Percentiles rank a stretch among this genome's conserved stretches.
Conservation (phyloP, 345 rosid species). For the Turritis glabra region DNA sequence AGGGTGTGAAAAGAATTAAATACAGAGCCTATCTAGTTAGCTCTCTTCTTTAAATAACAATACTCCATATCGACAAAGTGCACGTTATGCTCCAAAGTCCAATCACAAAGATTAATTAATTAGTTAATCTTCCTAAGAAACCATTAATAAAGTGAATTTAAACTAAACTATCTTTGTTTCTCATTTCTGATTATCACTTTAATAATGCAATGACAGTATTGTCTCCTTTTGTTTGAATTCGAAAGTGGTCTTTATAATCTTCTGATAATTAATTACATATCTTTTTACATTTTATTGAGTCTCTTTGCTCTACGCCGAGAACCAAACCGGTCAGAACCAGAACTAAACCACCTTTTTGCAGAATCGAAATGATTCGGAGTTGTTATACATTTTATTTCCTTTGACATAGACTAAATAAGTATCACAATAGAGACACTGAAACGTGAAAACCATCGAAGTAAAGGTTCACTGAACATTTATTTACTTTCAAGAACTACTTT, state of each 20-base stretch:
- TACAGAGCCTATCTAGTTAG: conserved; percentile 2
- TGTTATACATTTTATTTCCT: conserved; percentile 10
- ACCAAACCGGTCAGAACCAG: neutral
- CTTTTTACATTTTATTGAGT: neutral
- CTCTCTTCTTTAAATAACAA: neutral
- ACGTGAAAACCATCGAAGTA: neutral
- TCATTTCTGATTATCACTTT: conserved; percentile 1
- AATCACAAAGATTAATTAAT: neutral
- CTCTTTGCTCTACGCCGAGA: neutral
- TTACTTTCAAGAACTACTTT: conserved; percentile 19
- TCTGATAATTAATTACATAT: neutral
- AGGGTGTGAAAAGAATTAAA: conserved; percentile 23
- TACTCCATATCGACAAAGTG: conserved; percentile 15
- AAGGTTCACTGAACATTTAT: neutral
- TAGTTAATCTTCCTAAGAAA: neutral
- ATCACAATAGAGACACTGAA: neutral
- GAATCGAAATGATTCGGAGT: neutral
- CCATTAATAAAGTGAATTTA: neutral
- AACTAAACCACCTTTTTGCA: conserved; percentile 13
- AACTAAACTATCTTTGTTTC: neutral
- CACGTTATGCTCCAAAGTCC: conserved; percentile 25
- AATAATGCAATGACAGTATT: conserved; percentile 24
- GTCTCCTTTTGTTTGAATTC: conserved; percentile 28
- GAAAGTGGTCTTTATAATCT: neutral
- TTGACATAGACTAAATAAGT: neutral